Conservation (phyloP, 345 rosid genomes). For the Eutrema japonicum region DNA sequence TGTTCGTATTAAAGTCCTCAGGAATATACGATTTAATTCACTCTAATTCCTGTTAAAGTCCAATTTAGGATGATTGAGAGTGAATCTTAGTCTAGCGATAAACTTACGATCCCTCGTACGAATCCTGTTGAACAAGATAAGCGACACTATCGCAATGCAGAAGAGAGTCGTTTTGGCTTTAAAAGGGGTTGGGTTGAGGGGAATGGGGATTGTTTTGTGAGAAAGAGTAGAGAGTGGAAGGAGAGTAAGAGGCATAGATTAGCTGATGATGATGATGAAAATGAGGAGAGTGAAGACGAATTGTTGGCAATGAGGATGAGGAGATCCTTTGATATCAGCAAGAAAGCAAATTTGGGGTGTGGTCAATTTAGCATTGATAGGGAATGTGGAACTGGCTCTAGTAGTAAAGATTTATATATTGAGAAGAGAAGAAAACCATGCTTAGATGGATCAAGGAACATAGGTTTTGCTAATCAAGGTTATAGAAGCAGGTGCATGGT, state of each 20-base stretch:
- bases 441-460: constrained; percentile 52
- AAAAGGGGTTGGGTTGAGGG: constrained; percentile 45
- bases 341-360: constrained; percentile 55
- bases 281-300: constrained; percentile 57
- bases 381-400: constrained; percentile 59
- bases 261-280: constrained; percentile 52
- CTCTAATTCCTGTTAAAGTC: no score
- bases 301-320: constrained; percentile 46
- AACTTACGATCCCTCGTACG: constrained; percentile 40
- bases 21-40: not conserved
- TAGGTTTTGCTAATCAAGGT: constrained; percentile 45
- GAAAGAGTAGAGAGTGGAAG: constrained; percentile 50
- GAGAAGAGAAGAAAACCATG: constrained; percentile 54
- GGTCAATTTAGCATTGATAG: constrained; percentile 49
- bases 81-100: constrained; percentile 79
- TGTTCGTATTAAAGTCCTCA: constrained; percentile 65
- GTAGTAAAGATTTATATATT: constrained; percentile 55
- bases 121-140: constrained; percentile 48
- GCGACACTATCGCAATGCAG: constrained; percentile 53
- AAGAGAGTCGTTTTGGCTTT: constrained; percentile 51
- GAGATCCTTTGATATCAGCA: constrained; percentile 42
- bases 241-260: constrained; percentile 63
- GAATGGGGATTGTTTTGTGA: constrained; percentile 45
- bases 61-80: constrained; percentile 57
- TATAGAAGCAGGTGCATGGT: constrained; percentile 45